These are phyloP conservation scores for Phaeolepiota aurea DNA, from an alignment of 768 basidiomycete species.

Conservation along the genomic window DNA sequence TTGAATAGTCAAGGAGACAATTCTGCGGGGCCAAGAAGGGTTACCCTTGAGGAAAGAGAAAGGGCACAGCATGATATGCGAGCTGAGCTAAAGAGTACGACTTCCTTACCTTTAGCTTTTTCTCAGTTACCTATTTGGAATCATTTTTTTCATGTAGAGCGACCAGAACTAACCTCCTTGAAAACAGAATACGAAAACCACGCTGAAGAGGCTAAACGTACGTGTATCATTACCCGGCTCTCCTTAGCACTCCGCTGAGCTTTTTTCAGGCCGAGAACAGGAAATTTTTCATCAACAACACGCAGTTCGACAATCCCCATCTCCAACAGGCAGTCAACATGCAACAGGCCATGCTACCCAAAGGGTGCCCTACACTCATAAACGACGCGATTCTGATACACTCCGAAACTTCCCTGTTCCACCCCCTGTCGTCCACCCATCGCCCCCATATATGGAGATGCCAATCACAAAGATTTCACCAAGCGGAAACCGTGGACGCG, in stretches of 20 bases:
- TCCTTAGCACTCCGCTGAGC: neutral
- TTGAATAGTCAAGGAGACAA: constrained; percentile 19
- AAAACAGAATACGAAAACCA: neutral
- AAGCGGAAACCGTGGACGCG: constrained; percentile 7
- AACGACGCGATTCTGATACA: constrained; percentile 71
- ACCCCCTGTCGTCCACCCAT: constrained; percentile 21
- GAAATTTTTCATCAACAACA: constrained; percentile 15
- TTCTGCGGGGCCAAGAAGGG: constrained; percentile 24
- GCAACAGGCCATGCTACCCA: constrained; percentile 11
- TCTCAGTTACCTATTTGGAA: constrained; percentile 2
- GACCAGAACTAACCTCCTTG: constrained; percentile 17
- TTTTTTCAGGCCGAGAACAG: constrained; percentile 12
- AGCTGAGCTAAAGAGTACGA: constrained; percentile 33
- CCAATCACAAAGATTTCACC: constrained; percentile 12
- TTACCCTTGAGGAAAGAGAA: constrained; percentile 28
- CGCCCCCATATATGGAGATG: constrained; percentile 48
- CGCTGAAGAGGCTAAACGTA: constrained; percentile 33
- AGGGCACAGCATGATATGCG: constrained; percentile 34
- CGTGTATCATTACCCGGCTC: constrained; percentile 6
- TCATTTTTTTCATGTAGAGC: constrained; percentile 17
- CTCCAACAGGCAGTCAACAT: constrained; percentile 22
- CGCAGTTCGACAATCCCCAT: constrained; percentile 42
- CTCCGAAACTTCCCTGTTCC: constrained; percentile 37
- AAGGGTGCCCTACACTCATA: constrained; percentile 35
- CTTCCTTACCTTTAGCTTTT: constrained; percentile 4